Percentiles rank a stretch among this genome's conserved stretches.
These are phyloP conservation scores for Leccinum subgranulosum DNA, from an alignment of 768 basidiomycete species.

Conservation along the genomic window DNA sequence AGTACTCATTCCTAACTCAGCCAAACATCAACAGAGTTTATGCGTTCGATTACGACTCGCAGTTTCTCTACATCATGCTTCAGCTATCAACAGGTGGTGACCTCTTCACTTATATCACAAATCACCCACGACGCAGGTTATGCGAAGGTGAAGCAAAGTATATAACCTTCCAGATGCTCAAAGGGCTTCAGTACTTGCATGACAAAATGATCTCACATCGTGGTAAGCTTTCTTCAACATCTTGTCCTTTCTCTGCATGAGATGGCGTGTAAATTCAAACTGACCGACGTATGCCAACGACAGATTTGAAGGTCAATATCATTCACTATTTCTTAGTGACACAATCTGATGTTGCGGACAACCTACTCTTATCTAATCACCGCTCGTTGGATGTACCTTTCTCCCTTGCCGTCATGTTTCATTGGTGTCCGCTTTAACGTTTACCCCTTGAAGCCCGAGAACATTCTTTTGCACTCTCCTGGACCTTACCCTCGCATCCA, in stretches of 20 bases:
- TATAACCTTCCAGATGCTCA: constrained; percentile 76
- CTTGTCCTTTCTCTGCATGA: background rate
- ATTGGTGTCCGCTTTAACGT: background rate
- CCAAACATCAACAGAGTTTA: constrained; percentile 81
- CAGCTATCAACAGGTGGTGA: constrained; percentile 85
- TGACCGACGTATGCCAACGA: constrained; percentile 1
- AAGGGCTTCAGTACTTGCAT: constrained; percentile 70
- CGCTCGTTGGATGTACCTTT: background rate
- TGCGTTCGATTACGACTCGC: constrained; percentile 59
- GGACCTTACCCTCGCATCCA: constrained; percentile 82
- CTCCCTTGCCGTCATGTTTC: background rate
- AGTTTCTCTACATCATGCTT: constrained; percentile 79
- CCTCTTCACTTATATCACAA: constrained; percentile 81
- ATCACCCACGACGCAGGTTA: constrained; percentile 51
- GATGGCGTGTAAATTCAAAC: background rate
- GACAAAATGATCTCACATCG: constrained; percentile 72
- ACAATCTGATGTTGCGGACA: background rate
- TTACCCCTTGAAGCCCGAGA: constrained; percentile 59
- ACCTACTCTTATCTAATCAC: background rate
- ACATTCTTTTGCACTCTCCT: constrained; percentile 74
- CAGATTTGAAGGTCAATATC: constrained; percentile 60
- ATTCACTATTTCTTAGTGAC: background rate
- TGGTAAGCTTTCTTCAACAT: constrained; percentile 41
- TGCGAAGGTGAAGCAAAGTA: constrained; percentile 83
- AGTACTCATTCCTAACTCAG: constrained; percentile 33